Evolutionary conservation across 352 stramenopile species (phyloP).

Genomic region (Thalassiosira hispida): DNA sequence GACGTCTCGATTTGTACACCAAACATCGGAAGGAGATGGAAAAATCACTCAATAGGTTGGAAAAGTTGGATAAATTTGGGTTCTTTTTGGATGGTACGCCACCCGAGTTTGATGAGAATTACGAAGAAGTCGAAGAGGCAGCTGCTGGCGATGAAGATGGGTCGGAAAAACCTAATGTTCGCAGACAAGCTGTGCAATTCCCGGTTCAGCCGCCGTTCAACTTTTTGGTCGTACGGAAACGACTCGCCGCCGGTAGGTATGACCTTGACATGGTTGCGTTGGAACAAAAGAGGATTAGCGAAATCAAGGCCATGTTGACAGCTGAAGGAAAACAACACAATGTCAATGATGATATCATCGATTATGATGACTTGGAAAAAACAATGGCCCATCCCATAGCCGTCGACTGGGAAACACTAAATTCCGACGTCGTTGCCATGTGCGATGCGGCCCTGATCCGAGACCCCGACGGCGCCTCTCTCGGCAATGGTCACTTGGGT

Average conservation of each 20-base stretch:
- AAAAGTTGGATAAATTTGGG: slow-evolving; percentile 80
- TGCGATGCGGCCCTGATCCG: slow-evolving; percentile 65
- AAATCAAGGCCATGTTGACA: slow-evolving; percentile 36
- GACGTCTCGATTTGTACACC: slow-evolving; percentile 61
- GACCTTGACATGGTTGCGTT: slow-evolving; percentile 64
- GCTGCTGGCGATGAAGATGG: slow-evolving; percentile 20
- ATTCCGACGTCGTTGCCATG: slow-evolving; percentile 75
- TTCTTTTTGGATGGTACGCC: slow-evolving; percentile 76
- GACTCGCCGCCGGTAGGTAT: slow-evolving; percentile 71
- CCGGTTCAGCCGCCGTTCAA: slow-evolving; percentile 72
- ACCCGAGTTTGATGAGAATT: slow-evolving; percentile 70
- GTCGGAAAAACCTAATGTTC: background rate
- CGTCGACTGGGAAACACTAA: slow-evolving; percentile 80
- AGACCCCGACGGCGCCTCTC: slow-evolving; percentile 48
- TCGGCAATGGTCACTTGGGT: slow-evolving; percentile 57
- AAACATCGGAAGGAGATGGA: slow-evolving; percentile 80
- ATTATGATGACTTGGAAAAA: slow-evolving; percentile 45
- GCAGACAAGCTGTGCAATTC: slow-evolving; percentile 30
- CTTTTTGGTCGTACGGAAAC: slow-evolving; percentile 69
- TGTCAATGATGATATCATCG: slow-evolving; percentile 4
- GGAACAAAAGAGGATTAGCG: slow-evolving; percentile 46
- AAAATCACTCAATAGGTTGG: slow-evolving; percentile 61
- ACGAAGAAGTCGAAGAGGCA: slow-evolving; percentile 33
- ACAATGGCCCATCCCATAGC: slow-evolving; percentile 61
- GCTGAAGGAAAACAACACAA: slow-evolving; percentile 13